Evolutionary conservation across 495 filamentous ascomycete genomes (phyloP).

Genomic region (Penicillium argentinense): DNA sequence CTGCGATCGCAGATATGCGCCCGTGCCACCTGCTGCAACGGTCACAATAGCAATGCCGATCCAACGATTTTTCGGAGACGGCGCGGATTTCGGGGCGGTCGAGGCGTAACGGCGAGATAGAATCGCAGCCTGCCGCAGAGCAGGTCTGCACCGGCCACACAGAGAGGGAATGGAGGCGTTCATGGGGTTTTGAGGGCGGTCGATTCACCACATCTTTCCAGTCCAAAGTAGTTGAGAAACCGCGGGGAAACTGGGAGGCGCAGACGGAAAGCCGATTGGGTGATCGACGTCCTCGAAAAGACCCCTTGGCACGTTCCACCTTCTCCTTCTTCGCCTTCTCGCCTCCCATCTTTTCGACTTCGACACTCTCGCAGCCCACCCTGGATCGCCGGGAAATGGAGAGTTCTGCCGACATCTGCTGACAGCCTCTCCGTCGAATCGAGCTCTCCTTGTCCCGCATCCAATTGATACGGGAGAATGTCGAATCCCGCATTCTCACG

Average conservation of each 20-base stretch:
- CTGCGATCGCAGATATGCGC: slow-evolving; percentile 38
- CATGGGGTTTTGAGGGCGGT: slow-evolving; percentile 21
- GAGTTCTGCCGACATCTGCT: slow-evolving; percentile 14
- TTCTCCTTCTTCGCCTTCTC: slow-evolving; percentile 7
- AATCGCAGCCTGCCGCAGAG: slow-evolving; percentile 6
- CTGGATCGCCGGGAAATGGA: slow-evolving; percentile 18
- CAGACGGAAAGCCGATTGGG: slow-evolving; percentile 29
- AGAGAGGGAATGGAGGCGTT: slow-evolving; percentile 17
- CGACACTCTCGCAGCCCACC: neutral
- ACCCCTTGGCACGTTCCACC: slow-evolving; percentile 14
- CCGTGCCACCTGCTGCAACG: slow-evolving; percentile 34
- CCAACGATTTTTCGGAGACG: slow-evolving; percentile 35
- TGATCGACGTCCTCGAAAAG: slow-evolving; percentile 18
- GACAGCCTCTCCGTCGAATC: slow-evolving; percentile 10
- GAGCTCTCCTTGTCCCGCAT: neutral
- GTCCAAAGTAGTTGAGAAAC: neutral
- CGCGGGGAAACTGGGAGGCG: slow-evolving; percentile 18
- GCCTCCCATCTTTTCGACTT: neutral
- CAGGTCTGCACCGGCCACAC: slow-evolving; percentile 17
- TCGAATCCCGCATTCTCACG: slow-evolving; percentile 33
- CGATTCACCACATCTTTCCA: neutral
- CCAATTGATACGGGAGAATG: slow-evolving; percentile 26
- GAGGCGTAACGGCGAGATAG: slow-evolving; percentile 22
- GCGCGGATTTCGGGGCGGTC: slow-evolving; percentile 14
- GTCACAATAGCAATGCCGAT: slow-evolving; percentile 35